phyloP scores from a whole-genome alignment of 2,329 filamentous ascomycete species.

The Aspergillus phoenicis region DNA sequence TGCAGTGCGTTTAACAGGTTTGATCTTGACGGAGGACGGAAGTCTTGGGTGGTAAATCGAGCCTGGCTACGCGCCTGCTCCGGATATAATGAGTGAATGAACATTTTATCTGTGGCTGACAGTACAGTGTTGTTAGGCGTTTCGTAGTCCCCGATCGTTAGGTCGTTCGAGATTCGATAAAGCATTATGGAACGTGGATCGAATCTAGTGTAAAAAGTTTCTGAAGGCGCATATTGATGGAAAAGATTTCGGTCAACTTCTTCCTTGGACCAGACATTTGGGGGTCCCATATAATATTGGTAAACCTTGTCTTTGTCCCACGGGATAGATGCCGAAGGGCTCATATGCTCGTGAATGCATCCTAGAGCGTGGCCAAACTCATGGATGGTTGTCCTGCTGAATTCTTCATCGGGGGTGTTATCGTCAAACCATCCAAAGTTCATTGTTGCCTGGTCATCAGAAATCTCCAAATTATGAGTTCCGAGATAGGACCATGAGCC shows the following conservation, averaged over 20 bases:
- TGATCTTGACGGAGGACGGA: background rate
- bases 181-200: background rate
- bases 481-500: background rate
- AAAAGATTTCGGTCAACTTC: background rate
- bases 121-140: background rate
- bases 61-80: background rate
- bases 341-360: background rate
- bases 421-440: background rate
- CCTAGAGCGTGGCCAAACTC: background rate
- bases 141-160: background rate
- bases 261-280: background rate
- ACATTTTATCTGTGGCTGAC: background rate
- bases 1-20: too few relatives aligned
- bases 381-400: background rate
- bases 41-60: background rate
- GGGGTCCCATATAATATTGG: background rate
- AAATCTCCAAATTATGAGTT: background rate
- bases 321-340: background rate
- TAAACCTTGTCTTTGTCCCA: background rate
- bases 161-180: background rate
- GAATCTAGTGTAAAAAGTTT: background rate
- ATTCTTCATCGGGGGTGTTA: background rate
- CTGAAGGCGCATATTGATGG: background rate
- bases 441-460: background rate
- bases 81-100: background rate